phyloP scores from a whole-genome alignment of 495 filamentous ascomycete genomes.

The Cercophora samala region DNA sequence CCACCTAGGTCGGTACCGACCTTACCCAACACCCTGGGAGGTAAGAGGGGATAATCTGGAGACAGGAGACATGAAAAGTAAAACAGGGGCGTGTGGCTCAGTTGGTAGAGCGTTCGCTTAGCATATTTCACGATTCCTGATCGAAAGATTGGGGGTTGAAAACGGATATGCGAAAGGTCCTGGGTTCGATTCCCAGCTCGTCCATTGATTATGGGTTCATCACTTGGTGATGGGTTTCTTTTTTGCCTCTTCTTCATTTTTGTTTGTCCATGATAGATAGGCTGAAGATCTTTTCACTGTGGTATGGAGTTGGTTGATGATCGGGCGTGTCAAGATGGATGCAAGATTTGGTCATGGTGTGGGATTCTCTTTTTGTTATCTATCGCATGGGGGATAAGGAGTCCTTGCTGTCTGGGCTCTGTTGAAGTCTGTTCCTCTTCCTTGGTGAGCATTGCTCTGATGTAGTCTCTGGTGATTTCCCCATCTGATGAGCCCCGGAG shows the following conservation, averaged over 20 bases:
- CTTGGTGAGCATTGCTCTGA: too few relatives aligned
- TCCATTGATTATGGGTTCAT: background rate
- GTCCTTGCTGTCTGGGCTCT: too few relatives aligned
- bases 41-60: too few relatives aligned
- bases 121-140: background rate
- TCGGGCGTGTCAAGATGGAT: too few relatives aligned
- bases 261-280: too few relatives aligned
- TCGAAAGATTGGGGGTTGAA: background rate
- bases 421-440: too few relatives aligned
- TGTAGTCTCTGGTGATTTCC: too few relatives aligned
- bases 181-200: conserved; percentile 2
- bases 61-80: background rate
- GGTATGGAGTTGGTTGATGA: too few relatives aligned
- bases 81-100: conserved; percentile 10
- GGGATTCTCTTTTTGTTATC: too few relatives aligned
- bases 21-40: background rate
- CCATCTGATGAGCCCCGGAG: background rate
- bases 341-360: too few relatives aligned
- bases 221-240: background rate
- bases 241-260: background rate
- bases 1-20: background rate
- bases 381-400: too few relatives aligned
- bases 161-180: conserved; percentile 1
- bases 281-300: too few relatives aligned
- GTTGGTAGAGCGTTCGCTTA: conserved; percentile 14